Conservation (phyloP, 2,329 filamentous ascomycete genomes). For the Colletotrichum orbiculare region DNA sequence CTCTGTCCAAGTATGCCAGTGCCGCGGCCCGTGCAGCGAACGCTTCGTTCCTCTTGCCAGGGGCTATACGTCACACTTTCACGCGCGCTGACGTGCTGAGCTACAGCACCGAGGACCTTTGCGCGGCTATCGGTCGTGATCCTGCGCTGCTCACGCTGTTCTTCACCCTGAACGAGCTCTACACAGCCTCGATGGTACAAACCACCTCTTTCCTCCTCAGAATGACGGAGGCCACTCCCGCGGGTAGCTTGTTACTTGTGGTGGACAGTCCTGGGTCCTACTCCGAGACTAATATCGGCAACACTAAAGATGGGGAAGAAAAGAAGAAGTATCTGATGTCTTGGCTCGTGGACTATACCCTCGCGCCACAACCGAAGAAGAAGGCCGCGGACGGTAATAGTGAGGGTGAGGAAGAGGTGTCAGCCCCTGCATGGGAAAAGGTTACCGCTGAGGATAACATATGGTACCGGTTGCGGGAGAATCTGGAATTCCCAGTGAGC, state of each 20-base stretch:
- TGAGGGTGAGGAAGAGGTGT: conserved; percentile 23
- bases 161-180: conserved; percentile 39
- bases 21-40: conserved; percentile 36
- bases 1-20: conserved; percentile 38
- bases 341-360: conserved; percentile 37
- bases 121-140: conserved; percentile 30
- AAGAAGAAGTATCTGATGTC: conserved; percentile 35
- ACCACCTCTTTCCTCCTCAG: conserved; percentile 35
- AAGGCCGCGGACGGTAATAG: conserved; percentile 3
- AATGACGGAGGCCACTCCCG: conserved; percentile 33
- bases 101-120: conserved; percentile 27
- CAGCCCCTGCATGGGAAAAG: conserved; percentile 33
- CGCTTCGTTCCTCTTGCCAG: conserved; percentile 29
- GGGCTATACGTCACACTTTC: conserved; percentile 27
- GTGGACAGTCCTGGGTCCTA: conserved; percentile 32
- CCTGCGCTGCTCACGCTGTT: conserved; percentile 34
- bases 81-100: conserved; percentile 33
- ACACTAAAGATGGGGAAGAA: conserved; percentile 25
- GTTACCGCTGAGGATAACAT: conserved; percentile 25
- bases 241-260: conserved; percentile 35
- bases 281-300: conserved; percentile 14
- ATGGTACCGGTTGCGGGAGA: conserved; percentile 10
- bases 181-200: conserved; percentile 34
- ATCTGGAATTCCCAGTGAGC: conserved; percentile 34
- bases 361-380: conserved; percentile 28